phyloP scores from a whole-genome alignment of 2,329 filamentous ascomycete species.

The Cladosporium austrohemisphaericum region DNA sequence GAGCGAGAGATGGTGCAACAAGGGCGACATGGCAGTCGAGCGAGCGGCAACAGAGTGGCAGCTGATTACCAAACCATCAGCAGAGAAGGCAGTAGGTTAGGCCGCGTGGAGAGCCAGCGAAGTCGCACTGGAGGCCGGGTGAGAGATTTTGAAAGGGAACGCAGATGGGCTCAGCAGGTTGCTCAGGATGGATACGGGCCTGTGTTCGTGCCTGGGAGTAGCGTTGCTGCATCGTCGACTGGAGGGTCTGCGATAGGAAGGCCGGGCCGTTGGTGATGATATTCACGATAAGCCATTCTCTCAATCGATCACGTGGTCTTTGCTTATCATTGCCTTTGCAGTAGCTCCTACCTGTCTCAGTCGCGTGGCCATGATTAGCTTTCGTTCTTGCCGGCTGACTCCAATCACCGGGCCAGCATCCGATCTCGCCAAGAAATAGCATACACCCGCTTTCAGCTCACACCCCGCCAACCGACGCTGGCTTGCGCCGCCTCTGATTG shows the following conservation, averaged over 20 bases:
- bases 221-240: neutral
- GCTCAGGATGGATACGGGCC: constrained; percentile 12
- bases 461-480: too few species aligned
- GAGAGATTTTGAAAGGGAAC: constrained; percentile 6
- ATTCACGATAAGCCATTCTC: neutral
- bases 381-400: too few species aligned
- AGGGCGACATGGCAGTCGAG: constrained; percentile 1
- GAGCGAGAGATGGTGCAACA: neutral
- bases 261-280: neutral
- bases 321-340: too few species aligned
- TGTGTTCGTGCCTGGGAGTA: constrained; percentile 1
- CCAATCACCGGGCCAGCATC: too few species aligned
- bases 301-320: too few species aligned
- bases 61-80: constrained; percentile 1
- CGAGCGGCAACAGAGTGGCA: neutral
- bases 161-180: constrained; percentile 12
- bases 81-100: constrained; percentile 4
- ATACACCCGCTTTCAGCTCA: too few species aligned
- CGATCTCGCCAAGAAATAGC: too few species aligned
- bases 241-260: neutral
- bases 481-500: neutral
- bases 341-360: too few species aligned
- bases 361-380: too few species aligned
- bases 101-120: neutral
- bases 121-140: neutral